These are phyloP conservation scores for Neonectria sp. DNA, from an alignment of 2,329 filamentous ascomycete species.

Conservation along the genomic window DNA sequence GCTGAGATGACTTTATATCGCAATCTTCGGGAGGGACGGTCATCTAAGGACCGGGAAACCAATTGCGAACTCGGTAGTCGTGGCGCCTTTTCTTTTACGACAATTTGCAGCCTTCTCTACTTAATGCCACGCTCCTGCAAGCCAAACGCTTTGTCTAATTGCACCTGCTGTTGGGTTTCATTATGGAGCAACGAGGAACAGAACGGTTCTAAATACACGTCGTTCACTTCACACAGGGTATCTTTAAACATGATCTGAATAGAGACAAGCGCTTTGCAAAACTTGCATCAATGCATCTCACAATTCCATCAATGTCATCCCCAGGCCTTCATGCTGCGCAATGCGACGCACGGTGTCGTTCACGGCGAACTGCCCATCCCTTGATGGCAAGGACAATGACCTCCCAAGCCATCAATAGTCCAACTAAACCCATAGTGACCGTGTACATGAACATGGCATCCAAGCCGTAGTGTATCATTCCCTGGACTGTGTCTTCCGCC, in stretches of 20 bases:
- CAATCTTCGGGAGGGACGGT: background rate
- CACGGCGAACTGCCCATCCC: conserved; percentile 80
- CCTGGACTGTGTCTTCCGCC: conserved; percentile 81
- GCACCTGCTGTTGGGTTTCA: background rate
- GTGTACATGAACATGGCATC: conserved; percentile 97
- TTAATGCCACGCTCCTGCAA: background rate
- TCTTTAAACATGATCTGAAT: conserved; percentile 41
- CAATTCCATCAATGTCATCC: conserved; percentile 3
- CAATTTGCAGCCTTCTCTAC: background rate
- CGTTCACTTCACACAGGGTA: conserved; percentile 45
- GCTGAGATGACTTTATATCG: background rate
- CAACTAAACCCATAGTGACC: conserved; percentile 86
- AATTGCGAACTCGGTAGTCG: background rate
- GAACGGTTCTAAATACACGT: conserved; percentile 17
- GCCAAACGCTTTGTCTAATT: background rate
- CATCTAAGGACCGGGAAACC: background rate
- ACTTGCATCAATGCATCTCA: conserved; percentile 19
- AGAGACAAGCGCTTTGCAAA: conserved; percentile 24
- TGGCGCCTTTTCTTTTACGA: background rate
- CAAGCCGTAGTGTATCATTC: conserved; percentile 83
- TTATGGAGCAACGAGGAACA: background rate
- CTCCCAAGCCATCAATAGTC: conserved; percentile 88
- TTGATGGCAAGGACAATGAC: conserved; percentile 86
- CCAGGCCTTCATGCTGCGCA: background rate
- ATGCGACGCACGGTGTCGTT: conserved; percentile 45